Evolutionary conservation across 495 filamentous ascomycete genomes (phyloP), one percentile per base, ranked within the genome.

Genomic region (Clohesyomyces aquaticus): DNA sequence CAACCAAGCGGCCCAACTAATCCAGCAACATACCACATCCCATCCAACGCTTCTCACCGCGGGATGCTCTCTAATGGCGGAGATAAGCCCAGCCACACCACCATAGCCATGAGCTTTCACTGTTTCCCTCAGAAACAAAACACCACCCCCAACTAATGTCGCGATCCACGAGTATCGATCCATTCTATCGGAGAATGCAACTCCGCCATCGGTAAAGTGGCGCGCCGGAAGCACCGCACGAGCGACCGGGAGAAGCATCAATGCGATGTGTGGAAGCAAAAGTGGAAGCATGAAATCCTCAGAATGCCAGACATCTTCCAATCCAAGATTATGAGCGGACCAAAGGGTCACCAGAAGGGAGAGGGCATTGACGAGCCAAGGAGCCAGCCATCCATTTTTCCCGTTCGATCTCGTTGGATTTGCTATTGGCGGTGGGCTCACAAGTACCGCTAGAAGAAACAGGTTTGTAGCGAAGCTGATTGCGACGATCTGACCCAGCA

Each of bases 391-490:
- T 28, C 50, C 65, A 22, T 51, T 26, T 3, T 38, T 23, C 0
- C 45, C 56, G 1, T 23, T 52, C 27, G 55, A 46, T 21, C 58
- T 21, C 38, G 43, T 26, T 1, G 51, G 21, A 3, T 38, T 38
- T 6, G 49, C 22, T 0, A 48, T n/a, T 3, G 66, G 23, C 1
- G 58, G 53, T 9, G 68, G 64, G 29, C 53, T 65, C 1, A 71
- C 32, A 0, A 65, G 50, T 1, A 71, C 22, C 11, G 70, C 63
- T 10, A 76, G 16, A 57, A 71, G 68, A 63, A 76, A 76, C 16
- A 76, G 67, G 50, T 76, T 76, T 27, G 68, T 68, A 14, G 69
- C 65, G 58, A 73, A 76, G 22, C 71, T 71, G 50, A 76, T 68
- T 1, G 71, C 70, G 12, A 74, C 68, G 12, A 76, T 63, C 51